phyloP scores from a whole-genome alignment of 257 asterid species.

The Nicotiana paniculata region DNA sequence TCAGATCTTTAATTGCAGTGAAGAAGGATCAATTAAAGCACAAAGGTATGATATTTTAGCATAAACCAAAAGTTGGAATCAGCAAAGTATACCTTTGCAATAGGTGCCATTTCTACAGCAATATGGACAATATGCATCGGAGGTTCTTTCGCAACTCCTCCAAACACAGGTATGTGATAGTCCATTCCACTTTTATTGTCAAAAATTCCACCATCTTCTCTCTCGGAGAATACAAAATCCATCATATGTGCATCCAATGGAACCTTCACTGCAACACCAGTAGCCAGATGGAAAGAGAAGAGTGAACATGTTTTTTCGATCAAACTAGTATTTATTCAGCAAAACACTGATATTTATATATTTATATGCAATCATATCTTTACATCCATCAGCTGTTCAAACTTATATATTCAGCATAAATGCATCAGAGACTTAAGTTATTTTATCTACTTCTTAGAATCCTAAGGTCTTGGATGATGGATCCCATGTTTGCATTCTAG shows the following conservation, averaged over 20 bases:
- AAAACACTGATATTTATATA: background rate
- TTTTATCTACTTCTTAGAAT: background rate
- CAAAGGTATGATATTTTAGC: background rate
- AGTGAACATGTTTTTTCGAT: conserved; percentile 11
- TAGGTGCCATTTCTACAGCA: conserved; percentile 98
- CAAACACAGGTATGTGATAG: conserved; percentile 86
- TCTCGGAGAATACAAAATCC: conserved; percentile 97
- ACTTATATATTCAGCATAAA: background rate
- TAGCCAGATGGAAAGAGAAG: conserved; percentile 7
- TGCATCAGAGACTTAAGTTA: background rate
- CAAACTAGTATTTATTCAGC: background rate
- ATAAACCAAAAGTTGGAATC: background rate
- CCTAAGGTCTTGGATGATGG: background rate
- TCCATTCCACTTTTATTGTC: conserved; percentile 92
- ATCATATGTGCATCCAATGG: conserved; percentile 91
- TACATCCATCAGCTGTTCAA: background rate
- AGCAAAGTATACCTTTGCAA: conserved; percentile 70
- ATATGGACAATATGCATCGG: conserved; percentile 94
- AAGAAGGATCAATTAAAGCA: background rate
- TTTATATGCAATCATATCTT: background rate
- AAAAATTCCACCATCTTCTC: conserved; percentile 74
- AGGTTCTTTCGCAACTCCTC: conserved; percentile 80
- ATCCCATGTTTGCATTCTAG: background rate
- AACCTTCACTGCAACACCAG: conserved; percentile 65
- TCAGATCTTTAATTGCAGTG: background rate